phyloP scores from a whole-genome alignment of 2,329 filamentous ascomycete genomes.

The Byssothecium circinans region DNA sequence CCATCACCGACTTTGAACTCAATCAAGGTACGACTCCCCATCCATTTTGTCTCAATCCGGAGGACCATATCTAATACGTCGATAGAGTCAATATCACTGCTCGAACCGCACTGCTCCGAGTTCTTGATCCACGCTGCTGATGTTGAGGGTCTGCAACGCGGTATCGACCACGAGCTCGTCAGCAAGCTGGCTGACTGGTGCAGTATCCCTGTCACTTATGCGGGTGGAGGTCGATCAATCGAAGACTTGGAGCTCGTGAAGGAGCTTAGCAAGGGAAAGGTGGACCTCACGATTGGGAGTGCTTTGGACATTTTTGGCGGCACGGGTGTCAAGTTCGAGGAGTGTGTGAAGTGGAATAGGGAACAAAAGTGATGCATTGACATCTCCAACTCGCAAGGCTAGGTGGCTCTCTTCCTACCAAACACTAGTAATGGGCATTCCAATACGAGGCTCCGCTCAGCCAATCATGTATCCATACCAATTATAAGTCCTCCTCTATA shows the following conservation, averaged over 20 bases:
- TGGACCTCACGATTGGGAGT: constrained; percentile 95
- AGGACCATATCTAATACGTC: background rate
- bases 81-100: constrained; percentile 72
- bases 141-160: constrained; percentile 89
- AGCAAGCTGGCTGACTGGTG: constrained; percentile 79
- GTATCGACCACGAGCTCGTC: constrained; percentile 86
- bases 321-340: constrained; percentile 78
- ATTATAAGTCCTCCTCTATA: too few relatives aligned
- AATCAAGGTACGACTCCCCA: constrained; percentile 64
- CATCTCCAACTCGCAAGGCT: too few relatives aligned
- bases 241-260: constrained; percentile 83
- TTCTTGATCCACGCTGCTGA: constrained; percentile 97
- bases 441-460: too few relatives aligned
- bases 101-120: constrained; percentile 93
- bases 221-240: constrained; percentile 83
- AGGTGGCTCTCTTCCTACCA: too few relatives aligned
- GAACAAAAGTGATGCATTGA: constrained; percentile 14
- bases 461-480: too few relatives aligned
- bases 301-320: constrained; percentile 96
- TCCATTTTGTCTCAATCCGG: background rate
- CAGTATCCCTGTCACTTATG: constrained; percentile 91
- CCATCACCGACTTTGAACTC: constrained; percentile 93
- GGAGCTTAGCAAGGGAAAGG: constrained; percentile 72
- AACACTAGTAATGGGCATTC: too few relatives aligned
- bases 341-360: constrained; percentile 86